Evolutionary conservation across 2,329 filamentous ascomycete genomes (phyloP).

Genomic region (Colletotrichum liriopes): DNA sequence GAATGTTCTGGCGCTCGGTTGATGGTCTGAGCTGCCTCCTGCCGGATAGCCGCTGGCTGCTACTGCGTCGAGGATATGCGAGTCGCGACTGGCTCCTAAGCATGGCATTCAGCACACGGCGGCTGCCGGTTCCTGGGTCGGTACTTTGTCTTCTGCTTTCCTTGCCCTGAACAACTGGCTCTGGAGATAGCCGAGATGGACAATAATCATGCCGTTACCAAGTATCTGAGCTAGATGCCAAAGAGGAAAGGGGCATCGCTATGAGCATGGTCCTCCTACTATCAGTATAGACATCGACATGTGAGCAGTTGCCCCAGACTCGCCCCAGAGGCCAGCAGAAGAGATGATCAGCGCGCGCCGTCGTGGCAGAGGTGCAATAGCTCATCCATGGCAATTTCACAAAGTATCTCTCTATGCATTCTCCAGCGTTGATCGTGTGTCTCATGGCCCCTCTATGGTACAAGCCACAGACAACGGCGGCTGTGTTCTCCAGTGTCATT

Average conservation of each 20-base stretch:
- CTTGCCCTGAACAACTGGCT: background rate
- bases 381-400: conserved; percentile 8
- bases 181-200: background rate
- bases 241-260: background rate
- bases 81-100: background rate
- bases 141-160: background rate
- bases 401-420: conserved; percentile 24
- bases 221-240: no score
- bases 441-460: background rate
- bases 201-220: background rate
- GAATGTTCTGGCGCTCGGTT: conserved; percentile 4
- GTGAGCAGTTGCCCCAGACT: conserved; percentile 2
- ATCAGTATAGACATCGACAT: background rate
- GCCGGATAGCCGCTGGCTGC: background rate
- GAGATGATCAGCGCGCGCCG: conserved; percentile 29
- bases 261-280: conserved; percentile 17
- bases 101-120: background rate
- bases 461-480: conserved; percentile 33
- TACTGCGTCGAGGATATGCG: no score
- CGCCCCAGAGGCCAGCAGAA: conserved; percentile 25
- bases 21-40: background rate
- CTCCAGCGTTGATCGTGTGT: conserved; percentile 3
- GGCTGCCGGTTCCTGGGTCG: background rate
- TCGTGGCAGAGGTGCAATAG: background rate
- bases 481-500: conserved; percentile 39